Percentiles rank a stretch among this genome's conserved stretches.
phyloP scores from a whole-genome alignment of 139 green algal species.

The Deuterostichococcus epilithicus region DNA sequence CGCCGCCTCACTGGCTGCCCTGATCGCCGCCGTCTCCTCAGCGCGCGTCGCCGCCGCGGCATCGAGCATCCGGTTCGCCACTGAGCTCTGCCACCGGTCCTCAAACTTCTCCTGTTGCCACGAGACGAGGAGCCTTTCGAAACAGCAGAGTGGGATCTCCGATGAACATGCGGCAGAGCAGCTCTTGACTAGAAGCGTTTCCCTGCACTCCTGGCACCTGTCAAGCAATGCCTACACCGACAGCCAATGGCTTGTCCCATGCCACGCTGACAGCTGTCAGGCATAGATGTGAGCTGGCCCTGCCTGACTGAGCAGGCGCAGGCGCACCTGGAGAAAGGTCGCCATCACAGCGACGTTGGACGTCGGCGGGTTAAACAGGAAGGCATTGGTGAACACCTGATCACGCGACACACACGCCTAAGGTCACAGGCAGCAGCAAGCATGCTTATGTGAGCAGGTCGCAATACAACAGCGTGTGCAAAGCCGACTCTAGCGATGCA shows the following conservation, averaged over 20 bases:
- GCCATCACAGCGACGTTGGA: slow-evolving; percentile 85
- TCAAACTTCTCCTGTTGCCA: slow-evolving; percentile 54
- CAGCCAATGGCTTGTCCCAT: no score
- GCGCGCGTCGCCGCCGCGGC: slow-evolving; percentile 22
- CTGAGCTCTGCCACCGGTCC: slow-evolving; percentile 35
- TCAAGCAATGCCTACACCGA: no score
- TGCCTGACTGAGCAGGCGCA: not conserved
- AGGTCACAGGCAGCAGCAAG: no score
- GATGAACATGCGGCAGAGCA: no score
- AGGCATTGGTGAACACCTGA: slow-evolving; percentile 78
- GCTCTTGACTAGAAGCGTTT: no score
- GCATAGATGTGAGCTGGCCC: no score
- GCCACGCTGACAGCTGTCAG: no score
- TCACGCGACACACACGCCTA: no score
- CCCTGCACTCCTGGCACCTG: no score
- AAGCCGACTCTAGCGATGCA: no score
- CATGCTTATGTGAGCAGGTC: no score
- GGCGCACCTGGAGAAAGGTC: slow-evolving; percentile 53
- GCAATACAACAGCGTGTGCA: no score
- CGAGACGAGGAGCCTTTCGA: not conserved
- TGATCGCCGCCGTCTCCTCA: not conserved
- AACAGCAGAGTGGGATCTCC: not conserved
- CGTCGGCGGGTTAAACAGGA: slow-evolving; percentile 73
- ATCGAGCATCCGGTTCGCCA: slow-evolving; percentile 42
- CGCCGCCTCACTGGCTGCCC: slow-evolving; percentile 16